phyloP scores from a whole-genome alignment of 2,329 filamentous ascomycete species.

The Leptographium lundbergii region DNA sequence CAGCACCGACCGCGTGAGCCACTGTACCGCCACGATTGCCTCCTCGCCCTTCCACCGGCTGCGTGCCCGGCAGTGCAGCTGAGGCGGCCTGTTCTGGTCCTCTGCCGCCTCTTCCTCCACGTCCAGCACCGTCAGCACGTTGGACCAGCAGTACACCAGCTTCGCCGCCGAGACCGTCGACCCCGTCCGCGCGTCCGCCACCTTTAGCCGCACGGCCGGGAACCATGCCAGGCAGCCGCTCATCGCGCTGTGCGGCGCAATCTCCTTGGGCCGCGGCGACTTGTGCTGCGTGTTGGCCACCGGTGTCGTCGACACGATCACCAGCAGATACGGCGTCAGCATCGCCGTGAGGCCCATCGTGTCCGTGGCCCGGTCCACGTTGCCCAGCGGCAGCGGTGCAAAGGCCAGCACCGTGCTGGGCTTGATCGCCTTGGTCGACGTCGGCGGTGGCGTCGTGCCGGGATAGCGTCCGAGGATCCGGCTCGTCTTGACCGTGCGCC shows the following conservation, averaged over 20 bases:
- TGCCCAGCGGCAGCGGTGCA: conserved; percentile 81
- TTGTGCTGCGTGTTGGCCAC: conserved; percentile 96
- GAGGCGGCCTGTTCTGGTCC: conserved; percentile 63
- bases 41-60: conserved; percentile 91
- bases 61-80: conserved; percentile 66
- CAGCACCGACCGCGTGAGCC: conserved; percentile 87
- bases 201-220: conserved; percentile 84
- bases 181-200: conserved; percentile 51
- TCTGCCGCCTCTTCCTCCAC: conserved; percentile 59
- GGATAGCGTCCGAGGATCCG: conserved; percentile 88
- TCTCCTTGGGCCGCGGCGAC: conserved; percentile 77
- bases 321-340: conserved; percentile 86
- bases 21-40: conserved; percentile 90
- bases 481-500: conserved; percentile 75
- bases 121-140: conserved; percentile 87
- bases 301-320: conserved; percentile 94
- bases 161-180: conserved; percentile 64
- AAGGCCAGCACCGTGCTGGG: conserved; percentile 93
- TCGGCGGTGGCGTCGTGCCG: conserved; percentile 40
- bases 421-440: conserved; percentile 55
- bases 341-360: conserved; percentile 84
- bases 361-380: conserved; percentile 80
- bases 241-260: conserved; percentile 79
- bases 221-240: conserved; percentile 96
- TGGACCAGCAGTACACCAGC: conserved; percentile 96